These are phyloP conservation scores for Veloporphyrellus conicus DNA, from an alignment of 1,284 basidiomycete species.

Conservation along the genomic window DNA sequence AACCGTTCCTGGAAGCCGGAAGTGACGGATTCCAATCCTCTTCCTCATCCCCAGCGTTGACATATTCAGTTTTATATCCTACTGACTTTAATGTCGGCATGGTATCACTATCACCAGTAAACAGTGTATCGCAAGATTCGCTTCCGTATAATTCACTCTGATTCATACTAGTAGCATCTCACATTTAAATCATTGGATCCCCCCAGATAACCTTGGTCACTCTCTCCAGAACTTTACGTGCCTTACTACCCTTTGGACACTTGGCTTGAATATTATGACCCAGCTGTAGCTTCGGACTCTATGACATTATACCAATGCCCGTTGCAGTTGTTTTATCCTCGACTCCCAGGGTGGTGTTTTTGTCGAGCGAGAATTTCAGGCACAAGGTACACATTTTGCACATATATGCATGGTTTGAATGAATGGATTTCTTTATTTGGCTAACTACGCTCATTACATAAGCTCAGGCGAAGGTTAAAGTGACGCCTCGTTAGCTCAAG, in stretches of 20 bases:
- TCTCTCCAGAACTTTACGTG: slow-evolving; percentile 8
- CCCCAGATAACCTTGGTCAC: neutral
- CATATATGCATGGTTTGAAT: too few species aligned
- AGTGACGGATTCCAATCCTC: slow-evolving; percentile 21
- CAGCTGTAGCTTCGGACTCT: neutral
- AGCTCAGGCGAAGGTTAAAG: too few species aligned
- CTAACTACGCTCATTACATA: too few species aligned
- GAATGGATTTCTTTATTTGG: too few species aligned
- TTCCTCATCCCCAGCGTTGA: slow-evolving; percentile 30
- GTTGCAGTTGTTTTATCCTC: too few species aligned
- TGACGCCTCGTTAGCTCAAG: too few species aligned
- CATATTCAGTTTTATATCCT: slow-evolving; percentile 14
- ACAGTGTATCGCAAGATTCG: slow-evolving; percentile 9
- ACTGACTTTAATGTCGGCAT: slow-evolving; percentile 7
- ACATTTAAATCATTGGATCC: neutral
- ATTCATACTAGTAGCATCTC: slow-evolving; percentile 7
- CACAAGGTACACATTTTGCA: too few species aligned
- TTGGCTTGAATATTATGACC: too few species aligned
- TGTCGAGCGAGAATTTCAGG: too few species aligned
- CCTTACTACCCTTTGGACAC: slow-evolving; percentile 3
- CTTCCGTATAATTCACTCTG: slow-evolving; percentile 17
- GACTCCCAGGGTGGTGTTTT: too few species aligned
- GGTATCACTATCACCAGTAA: slow-evolving; percentile 6
- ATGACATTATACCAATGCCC: neutral
- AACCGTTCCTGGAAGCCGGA: slow-evolving; percentile 15